Evolutionary conservation across 148 eudicot genomes (phyloP).

Genomic region (Salicornia ramosissima): DNA sequence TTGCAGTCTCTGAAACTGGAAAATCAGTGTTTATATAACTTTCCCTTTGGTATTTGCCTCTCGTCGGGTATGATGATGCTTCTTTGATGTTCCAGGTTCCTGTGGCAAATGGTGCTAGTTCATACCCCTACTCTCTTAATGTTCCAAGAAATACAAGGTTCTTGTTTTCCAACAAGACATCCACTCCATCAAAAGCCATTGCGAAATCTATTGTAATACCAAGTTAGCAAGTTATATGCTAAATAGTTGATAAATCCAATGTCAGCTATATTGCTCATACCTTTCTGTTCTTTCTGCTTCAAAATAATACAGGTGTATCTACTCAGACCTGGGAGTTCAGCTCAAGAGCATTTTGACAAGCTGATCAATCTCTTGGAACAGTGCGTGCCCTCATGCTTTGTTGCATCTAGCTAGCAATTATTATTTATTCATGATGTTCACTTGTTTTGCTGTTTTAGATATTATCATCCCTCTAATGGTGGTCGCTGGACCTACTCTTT

Average conservation of each 20-base stretch:
- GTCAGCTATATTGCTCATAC: background rate
- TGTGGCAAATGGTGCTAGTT: constrained; percentile 84
- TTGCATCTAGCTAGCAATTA: constrained; percentile 10
- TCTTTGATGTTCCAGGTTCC: constrained; percentile 63
- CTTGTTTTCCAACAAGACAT: constrained; percentile 73
- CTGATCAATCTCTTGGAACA: constrained; percentile 93
- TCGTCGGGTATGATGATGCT: too few relatives aligned
- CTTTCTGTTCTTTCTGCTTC: constrained; percentile 1
- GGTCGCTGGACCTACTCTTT: constrained; percentile 95
- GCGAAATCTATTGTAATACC: constrained; percentile 95
- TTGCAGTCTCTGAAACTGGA: too few relatives aligned
- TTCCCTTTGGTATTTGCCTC: too few relatives aligned
- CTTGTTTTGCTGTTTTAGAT: constrained; percentile 39
- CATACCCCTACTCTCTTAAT: constrained; percentile 83
- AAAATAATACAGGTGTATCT: constrained; percentile 68
- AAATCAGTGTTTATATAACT: too few relatives aligned
- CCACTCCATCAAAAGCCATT: constrained; percentile 82
- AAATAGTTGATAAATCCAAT: background rate
- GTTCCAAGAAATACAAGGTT: constrained; percentile 92
- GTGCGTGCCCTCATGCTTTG: constrained; percentile 49
- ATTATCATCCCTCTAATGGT: constrained; percentile 99
- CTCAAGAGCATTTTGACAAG: constrained; percentile 68
- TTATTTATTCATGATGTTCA: constrained; percentile 10
- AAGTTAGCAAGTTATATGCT: background rate
- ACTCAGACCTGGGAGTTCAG: constrained; percentile 70